These are phyloP conservation scores for Larix kaempferi DNA, from an alignment of 75 land plant species.

Conservation along the genomic window DNA sequence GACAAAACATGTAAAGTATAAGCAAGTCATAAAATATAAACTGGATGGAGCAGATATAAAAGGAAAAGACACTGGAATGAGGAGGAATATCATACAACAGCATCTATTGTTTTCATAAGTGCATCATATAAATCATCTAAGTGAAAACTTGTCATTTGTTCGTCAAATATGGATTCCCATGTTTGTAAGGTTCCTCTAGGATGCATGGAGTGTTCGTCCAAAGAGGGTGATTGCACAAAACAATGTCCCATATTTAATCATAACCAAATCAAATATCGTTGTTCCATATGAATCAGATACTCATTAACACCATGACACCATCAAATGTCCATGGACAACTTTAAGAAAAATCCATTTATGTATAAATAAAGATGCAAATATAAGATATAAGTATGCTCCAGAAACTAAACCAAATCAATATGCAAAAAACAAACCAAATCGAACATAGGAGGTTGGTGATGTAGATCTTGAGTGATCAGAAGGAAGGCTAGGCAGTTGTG, in stretches of 20 bases:
- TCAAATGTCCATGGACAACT: too few relatives aligned
- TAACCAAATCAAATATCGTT: too few relatives aligned
- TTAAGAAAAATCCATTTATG: too few relatives aligned
- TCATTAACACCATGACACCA: too few relatives aligned
- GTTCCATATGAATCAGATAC: too few relatives aligned
- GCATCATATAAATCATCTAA: conserved; percentile 41
- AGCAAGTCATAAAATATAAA: conserved; percentile 2
- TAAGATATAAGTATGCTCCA: too few relatives aligned
- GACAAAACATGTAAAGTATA: neutral
- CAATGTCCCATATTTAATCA: neutral
- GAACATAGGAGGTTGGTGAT: too few relatives aligned
- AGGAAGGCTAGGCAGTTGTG: too few relatives aligned
- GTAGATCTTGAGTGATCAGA: too few relatives aligned
- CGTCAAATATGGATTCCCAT: conserved; percentile 32
- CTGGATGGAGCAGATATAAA: neutral
- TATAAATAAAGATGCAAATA: too few relatives aligned
- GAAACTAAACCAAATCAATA: too few relatives aligned
- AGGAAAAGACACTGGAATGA: neutral
- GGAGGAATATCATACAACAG: conserved; percentile 24
- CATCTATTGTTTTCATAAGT: conserved; percentile 18
- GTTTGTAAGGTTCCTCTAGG: conserved; percentile 25
- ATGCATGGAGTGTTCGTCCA: neutral
- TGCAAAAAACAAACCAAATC: too few relatives aligned
- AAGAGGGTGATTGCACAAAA: neutral
- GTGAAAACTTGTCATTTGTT: conserved; percentile 25